Conservation (phyloP, 306 rosid genomes). For the Gleditsia sinensis region DNA sequence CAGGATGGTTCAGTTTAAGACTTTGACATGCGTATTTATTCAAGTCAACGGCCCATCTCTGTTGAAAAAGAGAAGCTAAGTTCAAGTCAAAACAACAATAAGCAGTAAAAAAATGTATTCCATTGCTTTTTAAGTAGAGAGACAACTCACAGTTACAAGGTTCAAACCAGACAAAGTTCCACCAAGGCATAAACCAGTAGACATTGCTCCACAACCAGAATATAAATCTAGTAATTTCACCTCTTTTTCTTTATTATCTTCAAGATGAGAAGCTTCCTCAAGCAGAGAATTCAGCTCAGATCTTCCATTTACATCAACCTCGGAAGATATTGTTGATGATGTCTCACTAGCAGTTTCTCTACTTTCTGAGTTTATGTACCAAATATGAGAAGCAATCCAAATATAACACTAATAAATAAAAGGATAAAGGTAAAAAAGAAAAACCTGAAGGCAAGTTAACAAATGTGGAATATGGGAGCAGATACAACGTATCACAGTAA, state of each 20-base stretch:
- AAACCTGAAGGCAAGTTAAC: constrained; percentile 60
- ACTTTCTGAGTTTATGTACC: constrained; percentile 33
- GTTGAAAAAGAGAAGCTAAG: background rate
- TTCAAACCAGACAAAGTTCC: constrained; percentile 59
- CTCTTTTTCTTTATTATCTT: constrained; percentile 43
- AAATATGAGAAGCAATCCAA: constrained; percentile 12
- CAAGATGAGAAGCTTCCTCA: constrained; percentile 12
- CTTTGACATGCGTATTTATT: constrained; percentile 63
- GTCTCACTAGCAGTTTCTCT: constrained; percentile 48
- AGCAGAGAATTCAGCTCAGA: constrained; percentile 38
- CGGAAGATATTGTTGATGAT: constrained; percentile 71
- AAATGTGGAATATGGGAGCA: constrained; percentile 62
- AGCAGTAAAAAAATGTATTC: background rate
- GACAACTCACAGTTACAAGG: constrained; percentile 67
- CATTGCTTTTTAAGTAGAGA: background rate
- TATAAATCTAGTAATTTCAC: constrained; percentile 64
- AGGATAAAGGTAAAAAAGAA: background rate
- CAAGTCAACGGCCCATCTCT: constrained; percentile 91
- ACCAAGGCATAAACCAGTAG: constrained; percentile 85
- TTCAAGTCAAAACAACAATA: background rate
- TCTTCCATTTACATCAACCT: constrained; percentile 41
- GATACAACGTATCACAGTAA: constrained; percentile 58
- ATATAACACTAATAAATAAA: background rate
- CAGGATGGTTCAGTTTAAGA: constrained; percentile 70
- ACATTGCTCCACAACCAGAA: constrained; percentile 94